Conservation (phyloP, 2,329 filamentous ascomycete genomes). For the Xylariaceae sp. region DNA sequence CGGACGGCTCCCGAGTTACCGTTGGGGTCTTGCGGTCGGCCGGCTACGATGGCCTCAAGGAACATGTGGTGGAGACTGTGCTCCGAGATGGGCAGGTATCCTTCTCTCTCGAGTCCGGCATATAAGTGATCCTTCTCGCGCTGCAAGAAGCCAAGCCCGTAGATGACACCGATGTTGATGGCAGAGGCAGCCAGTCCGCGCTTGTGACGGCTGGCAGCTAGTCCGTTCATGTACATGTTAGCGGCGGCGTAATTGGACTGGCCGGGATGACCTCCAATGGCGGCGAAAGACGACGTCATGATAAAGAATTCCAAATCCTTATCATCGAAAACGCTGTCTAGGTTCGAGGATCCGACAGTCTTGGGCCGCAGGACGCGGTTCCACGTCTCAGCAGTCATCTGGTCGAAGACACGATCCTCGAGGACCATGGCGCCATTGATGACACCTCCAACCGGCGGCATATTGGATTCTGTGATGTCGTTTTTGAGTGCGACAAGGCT, state of each 20-base stretch:
- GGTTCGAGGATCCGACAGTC: constrained; percentile 38
- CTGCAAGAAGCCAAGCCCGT: constrained; percentile 42
- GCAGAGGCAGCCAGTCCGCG: constrained; percentile 38
- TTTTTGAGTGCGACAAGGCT: constrained; percentile 31
- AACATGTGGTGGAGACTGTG: constrained; percentile 49
- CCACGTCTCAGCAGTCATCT: constrained; percentile 39
- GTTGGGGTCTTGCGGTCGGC: constrained; percentile 29
- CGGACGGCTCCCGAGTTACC: background rate
- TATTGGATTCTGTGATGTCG: constrained; percentile 17
- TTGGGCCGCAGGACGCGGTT: constrained; percentile 40
- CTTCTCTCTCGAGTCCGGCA: constrained; percentile 39
- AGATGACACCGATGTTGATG: constrained; percentile 45
- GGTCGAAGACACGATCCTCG: constrained; percentile 40
- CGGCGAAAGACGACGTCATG: constrained; percentile 45
- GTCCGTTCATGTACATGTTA: constrained; percentile 47
- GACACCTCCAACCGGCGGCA: constrained; percentile 38
- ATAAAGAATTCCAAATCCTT: constrained; percentile 42
- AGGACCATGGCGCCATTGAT: constrained; percentile 46
- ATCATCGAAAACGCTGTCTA: constrained; percentile 36
- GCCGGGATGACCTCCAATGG: constrained; percentile 41
- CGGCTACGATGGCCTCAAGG: constrained; percentile 46
- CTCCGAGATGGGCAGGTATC: constrained; percentile 48
- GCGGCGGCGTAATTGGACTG: constrained; percentile 45
- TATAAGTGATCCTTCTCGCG: constrained; percentile 41
- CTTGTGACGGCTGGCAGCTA: constrained; percentile 36